Evolutionary conservation across 2,329 filamentous ascomycete genomes (phyloP), one percentile per base, ranked within the genome.

Genomic region (Phialocephala sp.): DNA sequence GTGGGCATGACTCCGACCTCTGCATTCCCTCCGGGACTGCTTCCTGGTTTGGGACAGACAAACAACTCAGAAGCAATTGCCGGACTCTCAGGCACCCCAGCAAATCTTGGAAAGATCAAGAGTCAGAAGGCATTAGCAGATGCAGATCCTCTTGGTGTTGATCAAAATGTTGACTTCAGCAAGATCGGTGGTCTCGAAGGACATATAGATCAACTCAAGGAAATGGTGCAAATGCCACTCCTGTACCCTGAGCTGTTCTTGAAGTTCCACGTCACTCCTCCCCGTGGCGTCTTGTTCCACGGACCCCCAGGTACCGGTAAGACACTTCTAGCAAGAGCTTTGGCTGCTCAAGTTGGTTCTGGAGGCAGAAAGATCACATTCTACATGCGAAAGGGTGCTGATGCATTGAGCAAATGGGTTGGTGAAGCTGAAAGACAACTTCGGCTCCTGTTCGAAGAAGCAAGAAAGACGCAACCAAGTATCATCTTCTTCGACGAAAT

Each of bases 401-500:
- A 99, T 84, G 94, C 94, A 18, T 82, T 99, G 68, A 97, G 94
- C 79, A 99, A 99, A 80, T 99, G 95, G 95, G 95, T 99, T 60
- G 95, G 95, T 76, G 95, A 99, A 79, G 95, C 96, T 11, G 95
- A 99, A 80, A 91, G 94, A 79, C 95, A 99, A 77, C 86, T 99
- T 62, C 89, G 95, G 55, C 81, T 98, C 64, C 84, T 99, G 5
- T 99, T 99, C 70, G 95, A 98, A 73, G 95, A 99, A 79, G 95
- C 95, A 18, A 87, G 94, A 68, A 95, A 93, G 77, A 98, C 91
- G 1, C 95, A 99, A 75, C 95, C 95, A 0, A 98, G 94, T 77
- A 99, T 99, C 79, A 99, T 99, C 77, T 99, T 99, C 82, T 98
- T 99, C 73, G 95, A 99, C 77, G 95, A 99, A 78, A 99, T 99